Evolutionary conservation across 805 yeast species (phyloP).

Genomic region (Candida caryicola): DNA sequence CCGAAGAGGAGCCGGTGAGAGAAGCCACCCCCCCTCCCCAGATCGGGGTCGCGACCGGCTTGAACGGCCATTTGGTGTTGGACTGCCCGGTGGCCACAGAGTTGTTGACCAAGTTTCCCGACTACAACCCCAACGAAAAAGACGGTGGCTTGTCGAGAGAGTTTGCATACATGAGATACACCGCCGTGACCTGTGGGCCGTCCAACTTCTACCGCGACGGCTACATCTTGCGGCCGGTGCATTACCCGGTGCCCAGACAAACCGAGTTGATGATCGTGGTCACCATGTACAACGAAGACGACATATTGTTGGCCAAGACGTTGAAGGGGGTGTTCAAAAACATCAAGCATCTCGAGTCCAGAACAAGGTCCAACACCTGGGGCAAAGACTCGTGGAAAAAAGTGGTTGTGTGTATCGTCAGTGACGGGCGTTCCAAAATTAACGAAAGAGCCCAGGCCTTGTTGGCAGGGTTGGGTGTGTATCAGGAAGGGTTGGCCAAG

Average conservation of each 20-base stretch:
- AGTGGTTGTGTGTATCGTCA: slow-evolving; percentile 58
- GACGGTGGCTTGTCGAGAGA: slow-evolving; percentile 49
- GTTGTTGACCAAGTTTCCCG: slow-evolving; percentile 48
- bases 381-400: slow-evolving; percentile 56
- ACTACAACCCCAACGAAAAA: slow-evolving; percentile 28
- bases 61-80: slow-evolving; percentile 72
- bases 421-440: slow-evolving; percentile 66
- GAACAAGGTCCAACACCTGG: slow-evolving; percentile 47
- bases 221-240: slow-evolving; percentile 53
- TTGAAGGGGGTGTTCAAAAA: slow-evolving; percentile 64
- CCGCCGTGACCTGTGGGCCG: slow-evolving; percentile 70
- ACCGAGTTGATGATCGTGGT: slow-evolving; percentile 62
- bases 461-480: slow-evolving; percentile 62
- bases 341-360: slow-evolving; percentile 52
- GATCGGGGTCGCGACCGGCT: slow-evolving; percentile 34
- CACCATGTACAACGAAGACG: slow-evolving; percentile 70
- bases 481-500: slow-evolving; percentile 65
- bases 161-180: slow-evolving; percentile 58
- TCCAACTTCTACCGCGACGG: slow-evolving; percentile 57
- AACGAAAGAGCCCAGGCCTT: slow-evolving; percentile 61
- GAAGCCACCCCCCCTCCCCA: slow-evolving; percentile 30
- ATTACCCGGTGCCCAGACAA: slow-evolving; percentile 50
- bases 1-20: slow-evolving; percentile 30
- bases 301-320: slow-evolving; percentile 56
- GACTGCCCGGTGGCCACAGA: slow-evolving; percentile 86